Evolutionary conservation across 257 asterid species (phyloP).

Genomic region (Penstemon barbatus): DNA sequence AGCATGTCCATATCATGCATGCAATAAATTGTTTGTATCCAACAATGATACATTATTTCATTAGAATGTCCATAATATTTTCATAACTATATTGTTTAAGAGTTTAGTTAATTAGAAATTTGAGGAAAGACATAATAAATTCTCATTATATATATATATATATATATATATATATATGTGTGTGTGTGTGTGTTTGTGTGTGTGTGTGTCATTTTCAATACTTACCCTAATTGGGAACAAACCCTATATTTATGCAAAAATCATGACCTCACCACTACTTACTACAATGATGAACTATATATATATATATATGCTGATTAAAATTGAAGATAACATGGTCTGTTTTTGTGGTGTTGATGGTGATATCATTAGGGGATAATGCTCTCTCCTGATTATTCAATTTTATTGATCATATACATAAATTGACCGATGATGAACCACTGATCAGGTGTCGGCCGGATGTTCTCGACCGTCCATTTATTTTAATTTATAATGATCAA

Average conservation of each 20-base stretch:
- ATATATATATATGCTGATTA: slow-evolving; percentile 11
- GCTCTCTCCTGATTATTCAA: too few relatives aligned
- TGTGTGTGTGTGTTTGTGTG: too few relatives aligned
- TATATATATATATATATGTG: background rate
- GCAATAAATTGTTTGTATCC: too few relatives aligned
- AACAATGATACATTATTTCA: too few relatives aligned
- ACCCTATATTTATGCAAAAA: background rate
- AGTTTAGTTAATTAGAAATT: too few relatives aligned
- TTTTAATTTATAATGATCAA: too few relatives aligned
- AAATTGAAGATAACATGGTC: slow-evolving; percentile 5
- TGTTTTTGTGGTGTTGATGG: slow-evolving; percentile 4
- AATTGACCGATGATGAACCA: slow-evolving; percentile 11
- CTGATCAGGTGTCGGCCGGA: slow-evolving; percentile 29
- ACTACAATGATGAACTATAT: slow-evolving; percentile 19
- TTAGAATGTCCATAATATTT: too few relatives aligned
- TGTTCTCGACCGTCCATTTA: slow-evolving; percentile 21
- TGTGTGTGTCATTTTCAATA: background rate
- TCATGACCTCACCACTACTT: slow-evolving; percentile 23
- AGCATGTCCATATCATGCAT: too few relatives aligned
- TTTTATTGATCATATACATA: background rate
- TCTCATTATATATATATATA: background rate
- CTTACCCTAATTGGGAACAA: slow-evolving; percentile 14
- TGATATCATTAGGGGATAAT: slow-evolving; percentile 7
- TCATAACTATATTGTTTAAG: too few relatives aligned
- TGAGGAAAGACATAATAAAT: background rate